These are phyloP conservation scores for Atalantia buxifolia DNA, from an alignment of 345 rosid species.

Conservation along the genomic window DNA sequence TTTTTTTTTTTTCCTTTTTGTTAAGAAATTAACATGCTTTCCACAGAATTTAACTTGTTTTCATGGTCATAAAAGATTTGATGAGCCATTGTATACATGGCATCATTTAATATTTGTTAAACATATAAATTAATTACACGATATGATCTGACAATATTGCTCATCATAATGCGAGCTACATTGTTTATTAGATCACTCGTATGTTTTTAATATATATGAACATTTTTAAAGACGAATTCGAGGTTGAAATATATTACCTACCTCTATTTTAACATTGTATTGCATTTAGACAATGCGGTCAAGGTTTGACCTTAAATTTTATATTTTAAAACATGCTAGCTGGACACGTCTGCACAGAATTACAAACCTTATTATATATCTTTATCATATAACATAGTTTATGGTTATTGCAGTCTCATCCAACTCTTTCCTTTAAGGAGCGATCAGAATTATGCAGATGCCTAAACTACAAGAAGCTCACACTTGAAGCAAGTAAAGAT, in stretches of 20 bases:
- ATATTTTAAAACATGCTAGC: too few relatives aligned
- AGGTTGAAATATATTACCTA: too few relatives aligned
- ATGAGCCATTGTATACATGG: too few relatives aligned
- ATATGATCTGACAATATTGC: rapidly evolving
- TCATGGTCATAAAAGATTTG: background rate
- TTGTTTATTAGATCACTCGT: too few relatives aligned
- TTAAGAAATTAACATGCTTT: background rate
- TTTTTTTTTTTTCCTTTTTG: background rate
- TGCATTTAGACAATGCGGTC: rapidly evolving
- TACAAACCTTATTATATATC: too few relatives aligned
- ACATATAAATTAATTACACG: too few relatives aligned
- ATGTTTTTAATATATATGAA: too few relatives aligned
- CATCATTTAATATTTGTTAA: too few relatives aligned
- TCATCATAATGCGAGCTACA: too few relatives aligned
- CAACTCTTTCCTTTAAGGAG: constrained; percentile 49
- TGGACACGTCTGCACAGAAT: background rate
- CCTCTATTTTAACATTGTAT: background rate
- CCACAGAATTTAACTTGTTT: too few relatives aligned
- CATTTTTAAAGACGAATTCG: too few relatives aligned
- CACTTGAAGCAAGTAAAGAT: constrained; percentile 66
- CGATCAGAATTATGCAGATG: constrained; percentile 64
- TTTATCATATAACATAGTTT: background rate
- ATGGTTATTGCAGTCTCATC: constrained; percentile 61
- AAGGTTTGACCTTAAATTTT: too few relatives aligned
- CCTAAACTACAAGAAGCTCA: constrained; percentile 65